phyloP scores from a whole-genome alignment of 352 stramenopile genomes.

The Pythium volutum region DNA sequence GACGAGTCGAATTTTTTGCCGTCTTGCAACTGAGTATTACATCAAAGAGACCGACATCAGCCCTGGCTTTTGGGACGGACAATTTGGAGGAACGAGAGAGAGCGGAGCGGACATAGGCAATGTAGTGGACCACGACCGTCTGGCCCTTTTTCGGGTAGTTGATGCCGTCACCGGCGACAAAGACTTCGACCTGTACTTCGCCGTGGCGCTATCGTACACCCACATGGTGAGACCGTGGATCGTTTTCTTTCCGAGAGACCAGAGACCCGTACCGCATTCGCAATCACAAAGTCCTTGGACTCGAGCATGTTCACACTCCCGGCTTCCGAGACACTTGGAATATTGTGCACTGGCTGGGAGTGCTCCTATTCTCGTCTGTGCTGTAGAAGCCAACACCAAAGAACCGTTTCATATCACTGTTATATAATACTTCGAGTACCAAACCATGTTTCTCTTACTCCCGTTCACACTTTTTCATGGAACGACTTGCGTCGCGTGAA shows the following conservation, averaged over 20 bases:
- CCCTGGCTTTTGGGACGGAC: too few species aligned
- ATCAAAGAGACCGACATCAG: neutral
- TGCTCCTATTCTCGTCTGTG: too few species aligned
- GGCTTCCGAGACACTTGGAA: too few species aligned
- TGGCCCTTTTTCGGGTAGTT: slow-evolving; percentile 89
- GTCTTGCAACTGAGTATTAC: slow-evolving; percentile 66
- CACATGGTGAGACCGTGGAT: neutral
- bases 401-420: too few species aligned
- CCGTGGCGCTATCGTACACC: slow-evolving; percentile 39
- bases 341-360: too few species aligned
- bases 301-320: slow-evolving; percentile 35
- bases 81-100: too few species aligned
- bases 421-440: too few species aligned
- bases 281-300: slow-evolving; percentile 53
- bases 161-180: slow-evolving; percentile 86
- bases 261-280: slow-evolving; percentile 37
- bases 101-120: slow-evolving; percentile 78
- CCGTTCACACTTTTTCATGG: slow-evolving; percentile 25
- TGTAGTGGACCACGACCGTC: slow-evolving; percentile 88
- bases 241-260: neutral
- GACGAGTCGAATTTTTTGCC: slow-evolving; percentile 78
- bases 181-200: slow-evolving; percentile 87
- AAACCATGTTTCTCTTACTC: neutral
- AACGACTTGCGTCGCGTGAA: slow-evolving; percentile 14
- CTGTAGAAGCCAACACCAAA: too few species aligned